A percentile compares a stretch with the other conserved stretches of the same genome.
These are phyloP conservation scores for Metschnikowia noctiluminum DNA, from an alignment of 805 yeast species.

Conservation along the genomic window DNA sequence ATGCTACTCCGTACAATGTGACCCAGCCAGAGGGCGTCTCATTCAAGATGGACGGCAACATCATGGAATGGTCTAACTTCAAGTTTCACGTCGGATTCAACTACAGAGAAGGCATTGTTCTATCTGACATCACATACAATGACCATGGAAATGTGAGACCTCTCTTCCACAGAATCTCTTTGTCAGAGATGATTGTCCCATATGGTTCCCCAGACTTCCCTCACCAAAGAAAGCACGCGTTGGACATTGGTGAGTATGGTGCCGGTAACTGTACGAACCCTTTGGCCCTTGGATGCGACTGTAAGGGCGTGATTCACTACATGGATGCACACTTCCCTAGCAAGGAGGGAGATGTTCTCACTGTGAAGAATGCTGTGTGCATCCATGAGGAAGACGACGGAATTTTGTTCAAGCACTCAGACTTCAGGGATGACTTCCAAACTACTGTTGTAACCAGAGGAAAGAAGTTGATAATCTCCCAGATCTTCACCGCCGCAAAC, in stretches of 20 bases:
- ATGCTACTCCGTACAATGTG: constrained; percentile 62
- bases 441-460: constrained; percentile 76
- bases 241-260: constrained; percentile 85
- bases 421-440: constrained; percentile 74
- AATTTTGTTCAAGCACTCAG: constrained; percentile 74
- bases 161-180: constrained; percentile 72
- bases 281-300: constrained; percentile 74
- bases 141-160: constrained; percentile 75
- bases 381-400: constrained; percentile 88
- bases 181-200: constrained; percentile 83
- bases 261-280: constrained; percentile 86
- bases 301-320: constrained; percentile 83
- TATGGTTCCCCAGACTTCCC: constrained; percentile 78
- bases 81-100: constrained; percentile 79
- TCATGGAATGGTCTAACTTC: constrained; percentile 76
- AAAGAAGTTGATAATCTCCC: constrained; percentile 68
- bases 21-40: constrained; percentile 84
- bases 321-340: constrained; percentile 74
- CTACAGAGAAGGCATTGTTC: constrained; percentile 81
- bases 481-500: constrained; percentile 83
- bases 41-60: constrained; percentile 64
- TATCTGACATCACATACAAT: constrained; percentile 68
- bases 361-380: constrained; percentile 74
- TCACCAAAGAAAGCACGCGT: constrained; percentile 82
- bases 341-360: constrained; percentile 64